A percentile compares a stretch with the other conserved stretches of the same genome.
phyloP scores from a whole-genome alignment of 257 asterid species.

The Cordia subcordata region DNA sequence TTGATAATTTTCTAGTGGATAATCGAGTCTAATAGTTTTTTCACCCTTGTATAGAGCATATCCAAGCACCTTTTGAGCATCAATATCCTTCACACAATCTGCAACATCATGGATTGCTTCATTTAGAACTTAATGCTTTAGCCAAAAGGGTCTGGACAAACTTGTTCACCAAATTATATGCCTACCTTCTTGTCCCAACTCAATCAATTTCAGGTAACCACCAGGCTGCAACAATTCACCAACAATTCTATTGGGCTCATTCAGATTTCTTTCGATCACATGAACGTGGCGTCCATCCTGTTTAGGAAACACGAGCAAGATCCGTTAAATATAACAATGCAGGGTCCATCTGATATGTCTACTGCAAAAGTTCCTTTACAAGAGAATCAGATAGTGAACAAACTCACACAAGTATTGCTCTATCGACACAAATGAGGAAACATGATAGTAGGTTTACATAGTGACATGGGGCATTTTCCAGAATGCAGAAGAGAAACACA shows the following conservation, averaged over 20 bases:
- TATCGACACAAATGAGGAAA: too few relatives aligned
- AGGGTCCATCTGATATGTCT: neutral
- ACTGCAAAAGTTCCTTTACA: too few relatives aligned
- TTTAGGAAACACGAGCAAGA: neutral
- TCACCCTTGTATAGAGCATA: slow-evolving; percentile 23
- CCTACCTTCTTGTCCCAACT: slow-evolving; percentile 31
- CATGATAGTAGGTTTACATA: too few relatives aligned
- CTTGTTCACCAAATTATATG: neutral
- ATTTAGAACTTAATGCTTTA: too few relatives aligned
- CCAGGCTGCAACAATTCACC: slow-evolving; percentile 38
- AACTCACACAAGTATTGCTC: too few relatives aligned
- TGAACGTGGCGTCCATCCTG: slow-evolving; percentile 34
- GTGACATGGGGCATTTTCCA: too few relatives aligned
- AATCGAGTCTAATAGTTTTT: slow-evolving; percentile 6
- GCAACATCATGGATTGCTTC: neutral
- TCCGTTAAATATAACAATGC: neutral
- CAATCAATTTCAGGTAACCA: slow-evolving; percentile 27
- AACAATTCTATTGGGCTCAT: slow-evolving; percentile 27
- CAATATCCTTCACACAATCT: slow-evolving; percentile 22
- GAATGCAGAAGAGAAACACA: neutral
- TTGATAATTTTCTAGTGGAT: slow-evolving; percentile 13
- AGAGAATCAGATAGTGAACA: too few relatives aligned
- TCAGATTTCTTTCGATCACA: slow-evolving; percentile 29
- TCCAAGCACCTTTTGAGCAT: slow-evolving; percentile 20
- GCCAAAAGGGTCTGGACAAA: too few relatives aligned